phyloP scores from a whole-genome alignment of 352 stramenopile species.

The Albugo candida region DNA sequence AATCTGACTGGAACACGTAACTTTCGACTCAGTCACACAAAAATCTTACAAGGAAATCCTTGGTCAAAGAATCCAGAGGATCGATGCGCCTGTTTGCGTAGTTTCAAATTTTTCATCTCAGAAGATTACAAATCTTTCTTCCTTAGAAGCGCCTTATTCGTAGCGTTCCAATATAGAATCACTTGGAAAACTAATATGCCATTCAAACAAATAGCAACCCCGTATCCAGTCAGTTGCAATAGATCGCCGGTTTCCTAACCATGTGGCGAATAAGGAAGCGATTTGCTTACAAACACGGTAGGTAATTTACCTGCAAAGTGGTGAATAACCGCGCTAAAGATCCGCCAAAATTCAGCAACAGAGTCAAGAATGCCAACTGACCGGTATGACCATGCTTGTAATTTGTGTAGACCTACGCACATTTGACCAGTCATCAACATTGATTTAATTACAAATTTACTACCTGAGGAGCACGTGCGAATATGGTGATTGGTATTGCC shows the following conservation, averaged over 20 bases:
- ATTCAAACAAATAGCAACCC: slow-evolving; percentile 58
- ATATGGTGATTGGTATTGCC: slow-evolving; percentile 55
- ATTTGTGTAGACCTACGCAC: slow-evolving; percentile 54
- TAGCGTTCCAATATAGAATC: slow-evolving; percentile 63
- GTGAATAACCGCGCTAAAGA: slow-evolving; percentile 73
- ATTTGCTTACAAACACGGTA: not conserved
- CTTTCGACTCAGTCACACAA: too few relatives aligned
- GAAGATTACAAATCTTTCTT: too few relatives aligned
- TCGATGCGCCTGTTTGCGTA: too few relatives aligned
- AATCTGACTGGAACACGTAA: too few relatives aligned
- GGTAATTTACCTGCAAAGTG: slow-evolving; percentile 33
- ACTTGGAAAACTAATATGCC: slow-evolving; percentile 59
- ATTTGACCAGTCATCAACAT: slow-evolving; percentile 4
- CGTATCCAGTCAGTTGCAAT: slow-evolving; percentile 46
- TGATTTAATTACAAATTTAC: not conserved
- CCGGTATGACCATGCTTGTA: slow-evolving; percentile 79
- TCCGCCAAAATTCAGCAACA: slow-evolving; percentile 66
- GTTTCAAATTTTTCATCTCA: too few relatives aligned
- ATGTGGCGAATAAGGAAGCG: not conserved
- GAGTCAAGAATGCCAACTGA: slow-evolving; percentile 72
- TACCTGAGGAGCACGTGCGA: slow-evolving; percentile 65
- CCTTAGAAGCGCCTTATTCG: slow-evolving; percentile 33
- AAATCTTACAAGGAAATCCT: too few relatives aligned
- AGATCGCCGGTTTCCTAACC: slow-evolving; percentile 53
- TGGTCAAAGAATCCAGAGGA: too few relatives aligned